phyloP scores from a whole-genome alignment of 768 basidiomycete genomes.

The Dictyophora rubrovolvata region DNA sequence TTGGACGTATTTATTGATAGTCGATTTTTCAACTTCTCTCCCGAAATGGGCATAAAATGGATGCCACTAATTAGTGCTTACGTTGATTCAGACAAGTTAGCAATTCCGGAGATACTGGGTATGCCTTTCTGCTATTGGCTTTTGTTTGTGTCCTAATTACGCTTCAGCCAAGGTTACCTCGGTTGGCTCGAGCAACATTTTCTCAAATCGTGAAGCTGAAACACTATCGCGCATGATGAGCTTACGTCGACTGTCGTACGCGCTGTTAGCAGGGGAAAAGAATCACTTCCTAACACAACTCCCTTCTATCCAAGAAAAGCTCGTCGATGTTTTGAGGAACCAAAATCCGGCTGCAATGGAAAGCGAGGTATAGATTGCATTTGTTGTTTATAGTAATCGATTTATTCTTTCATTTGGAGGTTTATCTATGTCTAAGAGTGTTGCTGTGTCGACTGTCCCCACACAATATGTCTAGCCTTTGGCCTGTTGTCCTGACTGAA shows the following conservation, averaged over 20 bases:
- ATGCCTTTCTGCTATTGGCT: conserved; percentile 18
- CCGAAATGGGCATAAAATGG: conserved; percentile 55
- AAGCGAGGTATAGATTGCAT: conserved; percentile 53
- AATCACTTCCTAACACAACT: conserved; percentile 86
- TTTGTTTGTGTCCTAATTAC: background rate
- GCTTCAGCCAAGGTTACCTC: conserved; percentile 44
- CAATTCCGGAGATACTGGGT: conserved; percentile 80
- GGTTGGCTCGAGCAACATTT: conserved; percentile 89
- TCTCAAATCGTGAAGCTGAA: conserved; percentile 91
- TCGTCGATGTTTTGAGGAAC: conserved; percentile 84
- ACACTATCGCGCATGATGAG: conserved; percentile 79
- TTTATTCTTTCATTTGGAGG: conserved; percentile 16
- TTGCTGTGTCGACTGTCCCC: conserved; percentile 82
- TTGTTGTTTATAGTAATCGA: background rate
- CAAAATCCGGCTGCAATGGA: conserved; percentile 76
- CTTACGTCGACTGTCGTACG: conserved; percentile 77
- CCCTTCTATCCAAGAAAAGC: conserved; percentile 91
- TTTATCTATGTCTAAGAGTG: conserved; percentile 84
- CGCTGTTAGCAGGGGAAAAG: conserved; percentile 79
- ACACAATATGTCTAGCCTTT: conserved; percentile 89
- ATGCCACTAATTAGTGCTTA: conserved; percentile 65
- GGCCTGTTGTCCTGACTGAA: conserved; percentile 93
- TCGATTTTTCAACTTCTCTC: conserved; percentile 71
- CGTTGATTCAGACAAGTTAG: conserved; percentile 79
- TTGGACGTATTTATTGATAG: conserved; percentile 76